Conservation (phyloP, 2,329 filamentous ascomycete genomes). For the Didymosphaeria variabile region DNA sequence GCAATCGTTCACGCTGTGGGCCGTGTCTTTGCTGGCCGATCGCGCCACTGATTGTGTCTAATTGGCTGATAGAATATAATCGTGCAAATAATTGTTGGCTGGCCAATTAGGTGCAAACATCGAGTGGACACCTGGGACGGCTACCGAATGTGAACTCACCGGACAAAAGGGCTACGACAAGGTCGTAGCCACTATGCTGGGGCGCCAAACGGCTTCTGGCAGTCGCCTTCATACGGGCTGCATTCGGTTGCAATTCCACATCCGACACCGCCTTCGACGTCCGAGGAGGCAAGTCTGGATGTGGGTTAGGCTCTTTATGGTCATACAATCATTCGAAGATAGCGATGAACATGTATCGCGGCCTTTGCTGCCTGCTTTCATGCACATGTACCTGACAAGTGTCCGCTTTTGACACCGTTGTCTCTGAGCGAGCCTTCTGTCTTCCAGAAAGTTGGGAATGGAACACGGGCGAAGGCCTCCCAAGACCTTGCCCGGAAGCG, state of each 20-base stretch:
- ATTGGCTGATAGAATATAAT: conserved; percentile 7
- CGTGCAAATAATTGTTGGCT: conserved; percentile 1
- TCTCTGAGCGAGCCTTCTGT: background rate
- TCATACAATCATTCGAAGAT: background rate
- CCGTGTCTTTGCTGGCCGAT: conserved; percentile 6
- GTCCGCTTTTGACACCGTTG: background rate
- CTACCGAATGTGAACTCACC: conserved; percentile 18
- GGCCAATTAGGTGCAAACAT: conserved; percentile 23
- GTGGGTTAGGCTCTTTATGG: background rate
- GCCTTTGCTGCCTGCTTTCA: conserved; percentile 1
- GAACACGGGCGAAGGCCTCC: conserved; percentile 28
- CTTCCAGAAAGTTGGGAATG: conserved; percentile 32
- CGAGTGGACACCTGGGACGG: conserved; percentile 6
- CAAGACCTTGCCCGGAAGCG: conserved; percentile 20
- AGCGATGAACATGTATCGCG: background rate
- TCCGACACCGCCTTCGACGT: conserved; percentile 12
- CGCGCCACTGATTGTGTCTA: conserved; percentile 3
- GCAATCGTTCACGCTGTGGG: conserved; percentile 10
- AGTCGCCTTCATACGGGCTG: conserved; percentile 27
- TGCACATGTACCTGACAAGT: background rate
- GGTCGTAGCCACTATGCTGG: conserved; percentile 28
- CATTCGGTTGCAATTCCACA: conserved; percentile 21
- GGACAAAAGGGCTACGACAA: conserved; percentile 29
- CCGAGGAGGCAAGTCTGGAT: background rate
- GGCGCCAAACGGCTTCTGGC: conserved; percentile 28